Base-by-base conservation (phyloP, 1,284 basidiomycete species). In the Rhodotorula sp. region DNA sequence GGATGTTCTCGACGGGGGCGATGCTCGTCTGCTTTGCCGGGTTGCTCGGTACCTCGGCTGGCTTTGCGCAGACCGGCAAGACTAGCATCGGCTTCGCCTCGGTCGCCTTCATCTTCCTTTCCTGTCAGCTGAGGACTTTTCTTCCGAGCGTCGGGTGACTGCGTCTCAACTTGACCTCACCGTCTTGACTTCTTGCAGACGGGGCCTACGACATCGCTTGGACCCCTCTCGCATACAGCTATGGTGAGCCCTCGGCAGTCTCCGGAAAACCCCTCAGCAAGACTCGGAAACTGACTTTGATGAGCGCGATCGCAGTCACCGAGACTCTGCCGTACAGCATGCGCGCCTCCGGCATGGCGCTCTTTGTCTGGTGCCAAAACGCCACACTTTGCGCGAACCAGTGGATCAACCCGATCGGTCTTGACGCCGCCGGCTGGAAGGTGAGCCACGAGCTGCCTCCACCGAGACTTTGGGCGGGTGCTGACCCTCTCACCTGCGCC, bases 61-160 rank as follows among this genome's bases (percentile, higher is more conserved):
- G 80, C 26, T 84, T 83, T 73, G 80, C 79, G 3, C 76, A 82
- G 57, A 82, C 82, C 78, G 80, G 81, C 7, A 78, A 80, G 57
- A 64, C 79, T n/a, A 66, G 71, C 0, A 82, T 83, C 21, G 84
- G 81, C 12, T 85, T 90, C 74, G 85, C 87, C 16, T 86, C 90
- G 80, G 87, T 91, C 72, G 89, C 86, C 5, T 88, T 90, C 82
- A 89, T 91, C 80, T 91, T 89, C 85, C 79, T 91, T 68, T 89
- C 86, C 83, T 89, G 88, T 31, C 7, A 18, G 26, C 21, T 19
- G 8, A 3, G 15, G 5, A 2, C 47, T 26, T 48, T 48, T 5
- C n/a, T 26, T 5, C 14, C 26, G 4, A 50, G 38, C 38, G 8
- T 47, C 3, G 8, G 5, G 47, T 21, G 47, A 18, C 28, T 18